These are phyloP conservation scores for Bodo saltans DNA, from an alignment of 78 protist genomes.

Conservation along the genomic window DNA sequence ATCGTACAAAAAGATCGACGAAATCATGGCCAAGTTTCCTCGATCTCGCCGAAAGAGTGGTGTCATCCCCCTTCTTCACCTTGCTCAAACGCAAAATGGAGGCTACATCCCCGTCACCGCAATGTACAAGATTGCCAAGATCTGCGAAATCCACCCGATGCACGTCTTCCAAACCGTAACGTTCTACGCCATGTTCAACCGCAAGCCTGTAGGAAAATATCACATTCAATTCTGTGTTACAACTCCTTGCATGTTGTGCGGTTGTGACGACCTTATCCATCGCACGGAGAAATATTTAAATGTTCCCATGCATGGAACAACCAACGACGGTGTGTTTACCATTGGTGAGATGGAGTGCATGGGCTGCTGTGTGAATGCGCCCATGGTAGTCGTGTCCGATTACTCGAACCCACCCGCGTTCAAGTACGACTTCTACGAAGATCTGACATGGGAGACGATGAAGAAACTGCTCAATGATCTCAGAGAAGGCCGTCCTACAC, in stretches of 20 bases:
- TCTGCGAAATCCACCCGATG: conserved; percentile 82
- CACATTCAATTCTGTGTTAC: conserved; percentile 57
- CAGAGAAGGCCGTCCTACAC: background rate
- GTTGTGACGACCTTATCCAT: conserved; percentile 59
- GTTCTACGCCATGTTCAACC: conserved; percentile 94
- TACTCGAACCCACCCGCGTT: conserved; percentile 33
- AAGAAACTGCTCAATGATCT: background rate
- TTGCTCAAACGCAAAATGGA: conserved; percentile 90
- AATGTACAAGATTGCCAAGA: conserved; percentile 82
- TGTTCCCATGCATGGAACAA: conserved; percentile 51
- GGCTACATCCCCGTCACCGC: conserved; percentile 94
- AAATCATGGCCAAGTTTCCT: conserved; percentile 61
- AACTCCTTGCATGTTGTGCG: conserved; percentile 94
- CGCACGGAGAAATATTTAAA: conserved; percentile 50
- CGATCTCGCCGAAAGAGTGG: conserved; percentile 71
- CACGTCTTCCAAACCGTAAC: conserved; percentile 91
- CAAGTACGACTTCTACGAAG: conserved; percentile 33
- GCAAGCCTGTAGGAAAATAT: conserved; percentile 48
- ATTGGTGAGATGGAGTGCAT: conserved; percentile 94
- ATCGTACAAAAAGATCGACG: conserved; percentile 49
- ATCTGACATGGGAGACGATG: conserved; percentile 22
- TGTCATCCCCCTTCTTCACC: conserved; percentile 73
- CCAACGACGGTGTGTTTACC: conserved; percentile 74
- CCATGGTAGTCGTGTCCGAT: conserved; percentile 71
- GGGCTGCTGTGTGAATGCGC: conserved; percentile 96